Evolutionary conservation across 108 stramenopile genomes (phyloP).

Genomic region (Skeletonema potamos): DNA sequence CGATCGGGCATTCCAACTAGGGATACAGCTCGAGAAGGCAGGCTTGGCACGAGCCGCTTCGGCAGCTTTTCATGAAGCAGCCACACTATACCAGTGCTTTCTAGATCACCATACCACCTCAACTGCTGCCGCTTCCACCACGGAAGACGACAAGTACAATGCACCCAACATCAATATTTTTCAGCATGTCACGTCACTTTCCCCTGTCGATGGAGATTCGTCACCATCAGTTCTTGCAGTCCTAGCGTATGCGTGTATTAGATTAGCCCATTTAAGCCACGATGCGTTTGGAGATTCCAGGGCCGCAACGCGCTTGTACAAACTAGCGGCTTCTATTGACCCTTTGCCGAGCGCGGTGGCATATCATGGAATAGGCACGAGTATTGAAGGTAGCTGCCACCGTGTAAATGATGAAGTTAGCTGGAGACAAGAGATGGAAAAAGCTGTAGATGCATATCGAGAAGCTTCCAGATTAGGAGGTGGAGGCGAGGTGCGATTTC

Average conservation of each 20-base stretch:
- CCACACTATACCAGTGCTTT: slow-evolving; percentile 85
- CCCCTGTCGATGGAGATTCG: not conserved
- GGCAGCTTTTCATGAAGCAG: slow-evolving; percentile 81
- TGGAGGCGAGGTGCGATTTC: slow-evolving; percentile 52
- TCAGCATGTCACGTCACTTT: slow-evolving; percentile 68
- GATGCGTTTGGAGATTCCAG: slow-evolving; percentile 82
- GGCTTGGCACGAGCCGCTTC: slow-evolving; percentile 70
- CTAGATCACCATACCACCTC: slow-evolving; percentile 40
- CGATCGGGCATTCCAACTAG: slow-evolving; percentile 78
- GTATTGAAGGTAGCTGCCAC: slow-evolving; percentile 56
- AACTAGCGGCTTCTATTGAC: slow-evolving; percentile 61
- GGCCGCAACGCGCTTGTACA: slow-evolving; percentile 72
- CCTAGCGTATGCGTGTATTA: slow-evolving; percentile 68
- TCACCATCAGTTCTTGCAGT: slow-evolving; percentile 42
- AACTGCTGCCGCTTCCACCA: not conserved
- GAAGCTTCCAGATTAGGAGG: slow-evolving; percentile 45
- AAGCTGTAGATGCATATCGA: slow-evolving; percentile 70
- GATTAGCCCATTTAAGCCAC: slow-evolving; percentile 68
- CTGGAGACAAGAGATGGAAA: slow-evolving; percentile 55
- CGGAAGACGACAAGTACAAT: not conserved
- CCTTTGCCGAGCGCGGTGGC: slow-evolving; percentile 60
- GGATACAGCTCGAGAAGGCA: slow-evolving; percentile 65
- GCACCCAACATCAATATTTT: slow-evolving; percentile 40
- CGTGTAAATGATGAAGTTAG: slow-evolving; percentile 4
- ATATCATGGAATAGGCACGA: slow-evolving; percentile 67